Conservation (phyloP, 805 yeast genomes). For the Wickerhamiella spandovensis region DNA sequence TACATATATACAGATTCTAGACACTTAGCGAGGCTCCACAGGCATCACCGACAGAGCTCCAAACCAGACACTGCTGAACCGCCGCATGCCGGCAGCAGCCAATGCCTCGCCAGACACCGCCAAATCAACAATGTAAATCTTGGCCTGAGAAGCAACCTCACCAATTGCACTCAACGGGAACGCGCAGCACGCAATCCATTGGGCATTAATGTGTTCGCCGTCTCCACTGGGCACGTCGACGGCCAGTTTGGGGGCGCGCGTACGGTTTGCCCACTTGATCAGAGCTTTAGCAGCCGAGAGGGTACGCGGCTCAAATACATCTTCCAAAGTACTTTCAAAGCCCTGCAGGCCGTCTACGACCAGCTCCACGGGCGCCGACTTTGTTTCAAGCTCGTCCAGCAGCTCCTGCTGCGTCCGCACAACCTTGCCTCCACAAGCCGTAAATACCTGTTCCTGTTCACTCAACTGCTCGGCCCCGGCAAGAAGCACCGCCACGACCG, state of each 20-base stretch:
- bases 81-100: conserved; percentile 21
- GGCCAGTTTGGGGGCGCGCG: conserved; percentile 40
- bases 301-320: conserved; percentile 31
- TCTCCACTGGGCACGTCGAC: conserved; percentile 68
- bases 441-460: conserved; percentile 42
- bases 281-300: conserved; percentile 26
- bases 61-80: conserved; percentile 35
- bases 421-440: conserved; percentile 57
- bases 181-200: conserved; percentile 57
- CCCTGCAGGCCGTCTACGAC: conserved; percentile 80
- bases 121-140: not conserved
- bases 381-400: conserved; percentile 28
- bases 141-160: not conserved
- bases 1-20: not conserved
- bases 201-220: conserved; percentile 27
- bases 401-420: conserved; percentile 14
- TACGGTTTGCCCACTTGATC: conserved; percentile 54
- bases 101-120: not conserved
- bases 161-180: conserved; percentile 45
- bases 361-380: conserved; percentile 61
- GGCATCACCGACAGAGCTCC: conserved; percentile 11
- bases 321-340: conserved; percentile 54
- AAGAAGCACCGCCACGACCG: conserved; percentile 41
- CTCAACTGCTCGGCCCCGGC: conserved; percentile 1
- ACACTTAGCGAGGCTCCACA: not conserved